Evolutionary conservation across 371 early-diverging fungal genomes (phyloP).

Genomic region (Batkoa obscura): DNA sequence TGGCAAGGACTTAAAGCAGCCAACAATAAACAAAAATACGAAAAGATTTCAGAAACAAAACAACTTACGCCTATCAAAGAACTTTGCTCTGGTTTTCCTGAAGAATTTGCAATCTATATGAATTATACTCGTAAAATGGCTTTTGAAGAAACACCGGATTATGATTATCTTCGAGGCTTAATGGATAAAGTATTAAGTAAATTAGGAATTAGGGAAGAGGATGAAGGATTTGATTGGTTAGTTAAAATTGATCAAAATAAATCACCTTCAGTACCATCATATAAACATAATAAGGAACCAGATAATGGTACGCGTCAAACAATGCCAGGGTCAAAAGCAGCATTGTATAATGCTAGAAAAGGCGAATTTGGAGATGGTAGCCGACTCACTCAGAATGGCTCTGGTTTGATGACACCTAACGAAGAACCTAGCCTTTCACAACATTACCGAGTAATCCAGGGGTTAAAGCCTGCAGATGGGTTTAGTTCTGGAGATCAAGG

Average conservation of each 20-base stretch:
- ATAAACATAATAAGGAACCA: background rate
- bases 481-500: too few species aligned
- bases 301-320: background rate
- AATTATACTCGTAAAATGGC: slow-evolving; percentile 60
- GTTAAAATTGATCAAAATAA: slow-evolving; percentile 3
- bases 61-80: slow-evolving; percentile 52
- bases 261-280: background rate
- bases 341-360: background rate
- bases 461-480: too few species aligned
- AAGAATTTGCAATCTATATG: slow-evolving; percentile 18
- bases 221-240: slow-evolving; percentile 6
- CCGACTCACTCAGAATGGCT: background rate
- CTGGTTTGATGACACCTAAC: background rate
- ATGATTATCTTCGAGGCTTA: slow-evolving; percentile 35
- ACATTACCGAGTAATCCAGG: too few species aligned
- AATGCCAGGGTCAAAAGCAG: background rate
- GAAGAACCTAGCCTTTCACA: background rate
- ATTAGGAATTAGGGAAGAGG: background rate
- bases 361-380: background rate
- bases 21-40: slow-evolving; percentile 86
- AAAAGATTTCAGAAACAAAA: slow-evolving; percentile 83
- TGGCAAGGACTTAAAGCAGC: slow-evolving; percentile 92
- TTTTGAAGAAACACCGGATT: slow-evolving; percentile 87
- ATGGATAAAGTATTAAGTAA: slow-evolving; percentile 10
- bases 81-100: slow-evolving; percentile 66